Base-by-base conservation (phyloP, 306 rosid genomes). In the Morella rubra region DNA sequence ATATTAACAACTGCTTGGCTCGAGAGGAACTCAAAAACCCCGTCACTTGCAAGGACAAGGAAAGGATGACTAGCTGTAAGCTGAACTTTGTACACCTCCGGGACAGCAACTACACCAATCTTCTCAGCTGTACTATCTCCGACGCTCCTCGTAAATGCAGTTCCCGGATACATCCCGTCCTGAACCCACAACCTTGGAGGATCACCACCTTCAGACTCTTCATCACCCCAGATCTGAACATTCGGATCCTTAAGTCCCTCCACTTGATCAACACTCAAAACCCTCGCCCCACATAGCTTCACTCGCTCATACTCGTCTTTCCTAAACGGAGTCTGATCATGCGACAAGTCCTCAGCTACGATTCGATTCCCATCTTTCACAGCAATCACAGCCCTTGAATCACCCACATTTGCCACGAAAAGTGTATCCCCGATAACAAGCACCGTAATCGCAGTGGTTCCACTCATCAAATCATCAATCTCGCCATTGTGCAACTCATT, bases 131-230 rank as follows among this genome's bases (percentile, higher is more conserved):
- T 75, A 73, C 84, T 81, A 85, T 96, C 99, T 53, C 99, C 99
- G 4, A 96, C 90, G 52, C 99, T 96, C 93, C 99, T 91, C 6
- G 99, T 92, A 79, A 96, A 96, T 1, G 99, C 99, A 73, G 98
- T 90, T 49, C 99, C 99, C 27, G 99, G 99, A 83, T 79, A 86
- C 91, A 82, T 86, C 15, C 85, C 96, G 77, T 87, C 66, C 47
- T 78, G 97, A 80, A 92, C 83, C 99, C 99, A 96, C 87, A 96
- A 81, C 82, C 99, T 88, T 1, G 99, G 99, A 62, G 99, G 98
- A 74, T 96, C 98, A 51, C 79, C 82, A 3, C 97, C 93, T 64
- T 91, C 82, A 74, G 85, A 89, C 86, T 92, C 97, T 78, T 96
- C 99, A 58, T 96, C 93, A 7, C 98, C 98, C 99, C 99, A 96